Conservation (phyloP, 2,329 filamentous ascomycete genomes). For the Aphanoascus verrucosus region DNA sequence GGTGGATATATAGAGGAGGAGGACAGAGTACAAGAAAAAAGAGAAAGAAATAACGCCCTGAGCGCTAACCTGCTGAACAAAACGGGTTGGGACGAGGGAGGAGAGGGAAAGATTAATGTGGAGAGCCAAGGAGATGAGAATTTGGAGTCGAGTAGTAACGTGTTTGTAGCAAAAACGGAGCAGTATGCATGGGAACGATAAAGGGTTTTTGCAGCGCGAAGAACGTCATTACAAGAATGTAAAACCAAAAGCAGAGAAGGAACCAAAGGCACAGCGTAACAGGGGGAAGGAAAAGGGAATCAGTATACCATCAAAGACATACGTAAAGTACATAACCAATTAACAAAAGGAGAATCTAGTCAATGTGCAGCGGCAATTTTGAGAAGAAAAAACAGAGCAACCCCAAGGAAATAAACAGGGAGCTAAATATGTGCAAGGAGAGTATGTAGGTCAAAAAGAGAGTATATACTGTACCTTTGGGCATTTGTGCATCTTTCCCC, state of each 20-base stretch:
- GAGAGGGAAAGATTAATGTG: not conserved
- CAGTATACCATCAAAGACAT: not conserved
- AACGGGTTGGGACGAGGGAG: not conserved
- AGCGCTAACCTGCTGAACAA: not conserved
- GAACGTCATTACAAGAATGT: not conserved
- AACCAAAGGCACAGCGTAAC: not conserved
- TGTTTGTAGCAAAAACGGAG: not conserved
- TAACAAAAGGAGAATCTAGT: not conserved
- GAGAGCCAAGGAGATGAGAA: not conserved
- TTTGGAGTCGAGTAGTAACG: not conserved
- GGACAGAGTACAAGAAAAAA: not conserved
- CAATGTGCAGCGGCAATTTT: not conserved
- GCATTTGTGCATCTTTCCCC: not conserved
- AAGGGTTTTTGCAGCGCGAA: not conserved
- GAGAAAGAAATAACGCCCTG: not conserved
- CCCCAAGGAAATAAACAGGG: not conserved
- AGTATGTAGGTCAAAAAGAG: not conserved
- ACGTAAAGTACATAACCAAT: not conserved
- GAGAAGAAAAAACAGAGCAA: not conserved
- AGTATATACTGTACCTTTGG: slow-evolving; percentile 6
- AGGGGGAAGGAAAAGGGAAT: not conserved
- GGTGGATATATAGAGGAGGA: not conserved
- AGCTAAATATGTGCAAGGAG: not conserved
- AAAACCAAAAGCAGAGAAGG: not conserved
- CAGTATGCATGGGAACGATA: not conserved